Percentiles rank a stretch among this genome's conserved stretches.
Evolutionary conservation across 2,329 filamentous ascomycete species (phyloP).

Genomic region (Didymella pinodella): DNA sequence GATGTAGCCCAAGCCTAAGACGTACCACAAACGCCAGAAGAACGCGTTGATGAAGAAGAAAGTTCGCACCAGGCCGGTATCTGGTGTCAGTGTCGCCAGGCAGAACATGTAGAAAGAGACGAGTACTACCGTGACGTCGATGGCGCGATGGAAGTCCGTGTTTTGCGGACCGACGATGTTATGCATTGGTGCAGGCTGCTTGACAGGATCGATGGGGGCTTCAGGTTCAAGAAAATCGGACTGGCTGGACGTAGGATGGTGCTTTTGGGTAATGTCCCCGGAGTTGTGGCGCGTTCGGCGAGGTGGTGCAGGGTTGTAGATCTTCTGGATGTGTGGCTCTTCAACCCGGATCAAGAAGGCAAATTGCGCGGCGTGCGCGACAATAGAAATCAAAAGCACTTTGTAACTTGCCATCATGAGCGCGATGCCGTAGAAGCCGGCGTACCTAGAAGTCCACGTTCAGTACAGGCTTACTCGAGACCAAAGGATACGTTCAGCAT

Average conservation of each 20-base stretch:
- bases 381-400: conserved; percentile 94
- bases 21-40: conserved; percentile 90
- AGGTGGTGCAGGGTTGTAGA: conserved; percentile 88
- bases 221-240: conserved; percentile 50
- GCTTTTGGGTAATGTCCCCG: conserved; percentile 52
- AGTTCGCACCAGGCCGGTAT: conserved; percentile 75
- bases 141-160: conserved; percentile 85
- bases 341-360: conserved; percentile 90
- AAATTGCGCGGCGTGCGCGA: conserved; percentile 94
- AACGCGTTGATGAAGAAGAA: conserved; percentile 84
- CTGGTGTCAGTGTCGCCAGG: conserved; percentile 78
- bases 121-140: conserved; percentile 81
- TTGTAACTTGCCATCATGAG: conserved; percentile 98
- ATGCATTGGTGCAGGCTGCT: conserved; percentile 74
- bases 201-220: conserved; percentile 53
- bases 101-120: conserved; percentile 77
- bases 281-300: conserved; percentile 65
- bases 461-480: conserved; percentile 7
- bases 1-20: conserved; percentile 83
- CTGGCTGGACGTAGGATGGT: conserved; percentile 46
- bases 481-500: conserved; percentile 4
- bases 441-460: conserved; percentile 69
- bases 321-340: conserved; percentile 98
- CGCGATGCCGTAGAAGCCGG: conserved; percentile 97
- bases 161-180: conserved; percentile 84